These are phyloP conservation scores for Tuber umbilicatum DNA, from an alignment of 495 filamentous ascomycete genomes.

Conservation along the genomic window DNA sequence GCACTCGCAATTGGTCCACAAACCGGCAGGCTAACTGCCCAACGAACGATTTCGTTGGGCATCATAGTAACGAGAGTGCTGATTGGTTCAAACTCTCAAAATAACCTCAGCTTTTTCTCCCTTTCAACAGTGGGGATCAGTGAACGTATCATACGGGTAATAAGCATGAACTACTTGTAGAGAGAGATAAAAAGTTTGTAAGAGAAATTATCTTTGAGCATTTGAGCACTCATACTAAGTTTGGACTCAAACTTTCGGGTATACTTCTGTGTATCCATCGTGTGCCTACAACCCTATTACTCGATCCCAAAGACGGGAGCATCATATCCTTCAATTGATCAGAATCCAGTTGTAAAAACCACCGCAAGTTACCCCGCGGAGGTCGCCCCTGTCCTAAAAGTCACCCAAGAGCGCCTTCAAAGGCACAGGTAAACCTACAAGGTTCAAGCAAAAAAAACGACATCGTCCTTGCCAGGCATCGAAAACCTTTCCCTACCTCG, in stretches of 20 bases:
- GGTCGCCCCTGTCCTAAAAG: neutral
- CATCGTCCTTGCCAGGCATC: neutral
- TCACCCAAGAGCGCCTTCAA: neutral
- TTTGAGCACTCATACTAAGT: neutral
- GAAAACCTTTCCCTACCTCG: neutral
- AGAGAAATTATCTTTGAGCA: neutral
- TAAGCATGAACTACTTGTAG: neutral
- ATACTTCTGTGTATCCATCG: neutral
- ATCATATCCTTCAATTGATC: neutral
- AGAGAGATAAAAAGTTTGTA: neutral
- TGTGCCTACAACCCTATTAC: neutral
- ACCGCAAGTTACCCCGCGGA: neutral
- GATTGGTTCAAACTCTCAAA: neutral
- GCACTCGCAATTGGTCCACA: neutral
- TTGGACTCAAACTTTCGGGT: neutral
- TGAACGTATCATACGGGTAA: neutral
- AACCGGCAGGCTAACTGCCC: neutral
- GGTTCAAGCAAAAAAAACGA: neutral
- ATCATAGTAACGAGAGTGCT: neutral
- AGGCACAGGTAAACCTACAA: neutral
- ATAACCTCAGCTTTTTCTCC: neutral
- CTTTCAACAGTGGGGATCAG: neutral
- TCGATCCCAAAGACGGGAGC: neutral
- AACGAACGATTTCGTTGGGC: neutral
- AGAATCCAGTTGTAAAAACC: neutral